Evolutionary conservation across 768 basidiomycete species (phyloP).

Genomic region (Xerocomus spinulosus): DNA sequence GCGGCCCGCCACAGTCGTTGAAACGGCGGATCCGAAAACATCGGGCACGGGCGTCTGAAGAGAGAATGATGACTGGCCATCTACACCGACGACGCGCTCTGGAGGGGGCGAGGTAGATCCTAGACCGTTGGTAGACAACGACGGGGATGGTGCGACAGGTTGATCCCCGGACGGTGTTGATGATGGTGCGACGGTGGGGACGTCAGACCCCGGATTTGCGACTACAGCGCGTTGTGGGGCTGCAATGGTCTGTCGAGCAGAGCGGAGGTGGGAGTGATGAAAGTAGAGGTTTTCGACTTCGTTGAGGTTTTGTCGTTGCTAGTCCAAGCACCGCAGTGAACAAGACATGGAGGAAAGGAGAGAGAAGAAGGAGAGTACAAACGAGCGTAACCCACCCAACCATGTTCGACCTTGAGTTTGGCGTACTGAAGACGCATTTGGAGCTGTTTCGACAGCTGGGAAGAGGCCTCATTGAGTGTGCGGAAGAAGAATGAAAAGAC

Average conservation of each 20-base stretch:
- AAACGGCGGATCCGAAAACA: background rate
- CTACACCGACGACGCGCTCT: background rate
- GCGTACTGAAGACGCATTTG: constrained; percentile 75
- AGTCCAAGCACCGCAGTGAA: constrained; percentile 1
- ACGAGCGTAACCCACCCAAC: constrained; percentile 55
- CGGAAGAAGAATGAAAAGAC: constrained; percentile 14
- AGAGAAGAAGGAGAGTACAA: background rate
- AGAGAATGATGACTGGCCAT: background rate
- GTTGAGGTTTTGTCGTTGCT: constrained; percentile 76
- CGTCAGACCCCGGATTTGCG: background rate
- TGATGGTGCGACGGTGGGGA: background rate
- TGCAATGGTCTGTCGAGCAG: constrained; percentile 17
- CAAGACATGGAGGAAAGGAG: background rate
- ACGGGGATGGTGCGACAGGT: constrained; percentile 1
- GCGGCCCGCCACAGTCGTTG: background rate
- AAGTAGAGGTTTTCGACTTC: constrained; percentile 84
- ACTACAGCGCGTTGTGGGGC: no score
- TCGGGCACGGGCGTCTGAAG: background rate
- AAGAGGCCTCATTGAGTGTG: background rate
- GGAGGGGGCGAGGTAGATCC: constrained; percentile 2
- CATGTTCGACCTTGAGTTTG: constrained; percentile 72
- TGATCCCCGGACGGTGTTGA: background rate
- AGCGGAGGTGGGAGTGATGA: constrained; percentile 57
- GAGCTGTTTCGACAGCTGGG: constrained; percentile 64
- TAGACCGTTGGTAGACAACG: constrained; percentile 1